A percentile compares a stretch with the other conserved stretches of the same genome.
Conservation (phyloP, 208 protist genomes). For the Leishmania turanica region DNA sequence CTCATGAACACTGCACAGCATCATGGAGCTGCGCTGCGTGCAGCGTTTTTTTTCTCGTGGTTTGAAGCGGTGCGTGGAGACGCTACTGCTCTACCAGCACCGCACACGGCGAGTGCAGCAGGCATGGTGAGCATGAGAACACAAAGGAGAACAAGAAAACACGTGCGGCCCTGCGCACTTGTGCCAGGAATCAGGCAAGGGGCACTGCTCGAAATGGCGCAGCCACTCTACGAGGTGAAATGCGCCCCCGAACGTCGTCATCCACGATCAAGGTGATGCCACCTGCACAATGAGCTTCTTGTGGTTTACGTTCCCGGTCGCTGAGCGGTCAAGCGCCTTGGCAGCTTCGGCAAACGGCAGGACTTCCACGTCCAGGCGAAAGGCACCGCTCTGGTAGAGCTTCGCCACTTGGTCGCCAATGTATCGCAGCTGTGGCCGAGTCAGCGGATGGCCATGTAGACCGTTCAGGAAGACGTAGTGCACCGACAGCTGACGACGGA, state of each 20-base stretch:
- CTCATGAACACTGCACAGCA: background rate
- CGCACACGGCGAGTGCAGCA: slow-evolving; percentile 1
- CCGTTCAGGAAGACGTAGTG: slow-evolving; percentile 64
- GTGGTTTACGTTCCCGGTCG: slow-evolving; percentile 16
- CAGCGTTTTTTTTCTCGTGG: background rate
- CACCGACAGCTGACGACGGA: slow-evolving; percentile 61
- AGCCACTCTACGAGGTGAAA: background rate
- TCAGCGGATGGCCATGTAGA: slow-evolving; percentile 36
- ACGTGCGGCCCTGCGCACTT: background rate
- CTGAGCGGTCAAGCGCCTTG: slow-evolving; percentile 27
- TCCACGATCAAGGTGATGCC: background rate
- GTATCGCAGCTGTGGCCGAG: slow-evolving; percentile 40
- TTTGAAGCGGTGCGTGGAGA: slow-evolving; percentile 1
- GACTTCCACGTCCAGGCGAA: slow-evolving; percentile 31
- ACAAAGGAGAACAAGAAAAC: slow-evolving; percentile 6
- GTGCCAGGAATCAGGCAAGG: background rate
- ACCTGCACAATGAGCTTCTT: slow-evolving; percentile 30
- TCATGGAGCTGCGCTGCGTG: background rate
- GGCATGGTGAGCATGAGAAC: background rate
- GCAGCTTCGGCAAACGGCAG: slow-evolving; percentile 27
- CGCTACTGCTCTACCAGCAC: background rate
- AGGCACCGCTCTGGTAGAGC: slow-evolving; percentile 51
- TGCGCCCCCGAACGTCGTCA: background rate
- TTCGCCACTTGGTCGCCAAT: slow-evolving; percentile 34
- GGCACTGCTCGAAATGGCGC: background rate